Percentiles rank a stretch among this genome's conserved stretches.
Conservation (phyloP, 352 stramenopile species). For the Blastocystis hominis region DNA sequence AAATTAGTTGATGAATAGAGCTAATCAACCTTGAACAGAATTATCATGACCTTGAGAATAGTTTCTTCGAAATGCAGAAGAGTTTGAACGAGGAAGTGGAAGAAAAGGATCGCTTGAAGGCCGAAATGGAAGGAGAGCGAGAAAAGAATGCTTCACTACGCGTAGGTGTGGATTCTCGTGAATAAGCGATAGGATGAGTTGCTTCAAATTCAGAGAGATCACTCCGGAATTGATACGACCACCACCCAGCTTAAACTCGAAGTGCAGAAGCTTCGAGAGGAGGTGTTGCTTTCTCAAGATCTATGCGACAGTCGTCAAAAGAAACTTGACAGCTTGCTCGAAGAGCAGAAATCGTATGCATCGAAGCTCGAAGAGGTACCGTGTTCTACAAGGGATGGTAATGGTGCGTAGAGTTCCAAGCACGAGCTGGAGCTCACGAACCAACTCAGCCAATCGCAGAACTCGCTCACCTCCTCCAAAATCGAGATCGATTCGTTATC, state of each 20-base stretch:
- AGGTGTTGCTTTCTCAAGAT: constrained; percentile 37
- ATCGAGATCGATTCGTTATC: not conserved
- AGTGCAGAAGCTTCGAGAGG: constrained; percentile 27
- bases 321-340: not conserved
- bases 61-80: constrained; percentile 30
- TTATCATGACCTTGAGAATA: constrained; percentile 44
- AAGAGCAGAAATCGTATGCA: not conserved
- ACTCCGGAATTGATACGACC: not conserved
- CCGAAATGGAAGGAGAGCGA: constrained; percentile 5
- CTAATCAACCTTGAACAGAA: constrained; percentile 23
- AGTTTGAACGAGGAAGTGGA: not conserved
- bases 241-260: constrained; percentile 12
- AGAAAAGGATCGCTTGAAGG: not conserved
- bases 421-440: constrained; percentile 16
- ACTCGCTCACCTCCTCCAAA: not conserved
- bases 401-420: not conserved
- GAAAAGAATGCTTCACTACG: not conserved
- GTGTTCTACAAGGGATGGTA: not conserved
- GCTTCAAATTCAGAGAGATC: constrained; percentile 3
- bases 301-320: not conserved
- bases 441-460: not conserved
- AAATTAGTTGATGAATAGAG: not conserved
- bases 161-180: not conserved
- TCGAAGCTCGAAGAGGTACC: not conserved
- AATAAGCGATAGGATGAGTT: constrained; percentile 18